Evolutionary conservation across 805 yeast species (phyloP).

Genomic region (Dipodascopsis uninucleata): DNA sequence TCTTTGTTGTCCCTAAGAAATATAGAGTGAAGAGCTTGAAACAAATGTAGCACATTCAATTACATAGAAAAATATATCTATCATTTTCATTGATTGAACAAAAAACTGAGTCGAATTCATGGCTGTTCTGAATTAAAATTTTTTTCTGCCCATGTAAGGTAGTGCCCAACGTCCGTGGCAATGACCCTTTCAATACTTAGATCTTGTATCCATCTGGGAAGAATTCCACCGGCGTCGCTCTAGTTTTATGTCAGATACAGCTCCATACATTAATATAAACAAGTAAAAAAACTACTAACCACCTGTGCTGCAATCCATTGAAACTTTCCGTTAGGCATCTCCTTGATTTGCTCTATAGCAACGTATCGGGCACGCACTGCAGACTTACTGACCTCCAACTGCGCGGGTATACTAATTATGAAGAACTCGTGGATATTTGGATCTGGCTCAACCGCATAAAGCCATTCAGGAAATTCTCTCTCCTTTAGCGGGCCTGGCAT

Average conservation of each 20-base stretch:
- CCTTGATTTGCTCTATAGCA: constrained; percentile 38
- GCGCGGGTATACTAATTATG: constrained; percentile 39
- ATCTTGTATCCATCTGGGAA: constrained; percentile 41
- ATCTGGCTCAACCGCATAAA: constrained; percentile 33
- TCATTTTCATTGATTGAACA: too few species aligned
- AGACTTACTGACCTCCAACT: constrained; percentile 20
- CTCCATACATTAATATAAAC: not conserved
- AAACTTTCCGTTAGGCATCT: constrained; percentile 27
- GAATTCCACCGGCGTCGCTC: constrained; percentile 41
- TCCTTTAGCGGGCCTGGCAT: constrained; percentile 37
- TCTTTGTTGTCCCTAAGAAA: constrained; percentile 24
- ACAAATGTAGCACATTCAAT: constrained; percentile 7
- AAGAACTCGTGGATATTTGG: constrained; percentile 34
- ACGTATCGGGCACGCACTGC: constrained; percentile 35
- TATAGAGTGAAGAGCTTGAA: constrained; percentile 13
- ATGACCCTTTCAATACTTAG: constrained; percentile 33
- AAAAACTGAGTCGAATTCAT: too few species aligned
- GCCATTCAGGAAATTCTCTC: constrained; percentile 40
- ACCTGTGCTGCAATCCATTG: constrained; percentile 42
- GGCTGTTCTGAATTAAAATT: constrained; percentile 16
- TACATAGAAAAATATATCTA: not conserved
- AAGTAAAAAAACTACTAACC: constrained; percentile 12
- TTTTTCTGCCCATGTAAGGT: constrained; percentile 33
- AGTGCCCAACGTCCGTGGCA: constrained; percentile 40
- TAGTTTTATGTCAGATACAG: constrained; percentile 1